A percentile compares a stretch with the other conserved stretches of the same genome.
phyloP scores from a whole-genome alignment of 768 basidiomycete genomes.

The Suillus spraguei region DNA sequence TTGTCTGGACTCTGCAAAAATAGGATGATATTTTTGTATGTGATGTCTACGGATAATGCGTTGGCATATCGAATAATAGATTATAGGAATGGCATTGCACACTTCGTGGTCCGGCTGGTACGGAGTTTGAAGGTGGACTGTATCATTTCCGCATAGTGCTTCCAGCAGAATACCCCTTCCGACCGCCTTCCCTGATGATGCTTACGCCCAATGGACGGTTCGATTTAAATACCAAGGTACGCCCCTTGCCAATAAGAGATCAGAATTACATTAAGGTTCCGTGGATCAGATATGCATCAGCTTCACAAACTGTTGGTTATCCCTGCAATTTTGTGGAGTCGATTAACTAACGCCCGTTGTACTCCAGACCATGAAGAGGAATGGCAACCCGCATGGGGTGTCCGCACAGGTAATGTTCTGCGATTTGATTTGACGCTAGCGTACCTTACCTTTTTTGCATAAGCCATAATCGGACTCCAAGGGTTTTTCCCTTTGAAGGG shows the following conservation, averaged over 20 bases:
- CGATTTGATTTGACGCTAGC: slow-evolving; percentile 15
- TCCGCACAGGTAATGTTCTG: slow-evolving; percentile 74
- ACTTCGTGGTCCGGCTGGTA: slow-evolving; percentile 83
- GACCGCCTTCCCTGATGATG: slow-evolving; percentile 94
- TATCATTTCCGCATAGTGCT: slow-evolving; percentile 93
- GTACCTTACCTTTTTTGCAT: slow-evolving; percentile 15
- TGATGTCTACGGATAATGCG: slow-evolving; percentile 16
- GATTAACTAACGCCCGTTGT: slow-evolving; percentile 32
- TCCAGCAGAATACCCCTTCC: slow-evolving; percentile 95
- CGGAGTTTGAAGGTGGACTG: slow-evolving; percentile 93
- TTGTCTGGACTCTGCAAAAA: slow-evolving; percentile 6
- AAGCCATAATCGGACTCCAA: slow-evolving; percentile 86
- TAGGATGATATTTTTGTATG: slow-evolving; percentile 90
- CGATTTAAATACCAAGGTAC: slow-evolving; percentile 92
- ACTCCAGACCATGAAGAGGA: slow-evolving; percentile 86
- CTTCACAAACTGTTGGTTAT: slow-evolving; percentile 79
- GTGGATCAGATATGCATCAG: slow-evolving; percentile 81
- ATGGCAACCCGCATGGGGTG: slow-evolving; percentile 99
- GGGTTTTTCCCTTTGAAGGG: slow-evolving; percentile 90
- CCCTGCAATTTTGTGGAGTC: slow-evolving; percentile 18
- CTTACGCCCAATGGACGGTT: slow-evolving; percentile 97
- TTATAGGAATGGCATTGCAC: slow-evolving; percentile 93
- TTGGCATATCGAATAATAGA: slow-evolving; percentile 22
- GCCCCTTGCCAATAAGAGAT: slow-evolving; percentile 19
- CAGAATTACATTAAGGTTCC: neutral